Conservation (phyloP, 345 rosid species). For the Eucalyptus marginata region DNA sequence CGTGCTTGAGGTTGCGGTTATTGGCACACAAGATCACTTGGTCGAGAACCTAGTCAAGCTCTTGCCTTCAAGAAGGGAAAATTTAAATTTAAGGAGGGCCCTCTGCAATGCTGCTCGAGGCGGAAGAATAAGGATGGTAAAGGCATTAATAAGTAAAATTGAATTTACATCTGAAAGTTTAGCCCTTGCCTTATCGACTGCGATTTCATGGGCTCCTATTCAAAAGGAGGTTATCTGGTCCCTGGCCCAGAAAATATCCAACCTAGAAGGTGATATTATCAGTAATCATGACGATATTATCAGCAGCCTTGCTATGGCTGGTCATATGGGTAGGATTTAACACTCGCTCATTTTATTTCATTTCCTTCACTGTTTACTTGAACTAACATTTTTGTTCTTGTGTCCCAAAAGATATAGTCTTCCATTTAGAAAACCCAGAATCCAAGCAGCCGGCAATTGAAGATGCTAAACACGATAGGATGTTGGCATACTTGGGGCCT, state of each 20-base stretch:
- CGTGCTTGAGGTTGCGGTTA: neutral
- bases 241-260: fast-evolving
- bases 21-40: neutral
- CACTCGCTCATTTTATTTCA: neutral
- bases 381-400: neutral
- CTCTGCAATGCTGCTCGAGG: neutral
- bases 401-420: neutral
- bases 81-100: neutral
- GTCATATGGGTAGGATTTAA: neutral
- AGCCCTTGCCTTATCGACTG: neutral
- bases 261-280: too few species aligned
- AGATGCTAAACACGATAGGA: fast-evolving
- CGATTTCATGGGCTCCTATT: neutral
- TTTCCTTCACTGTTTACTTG: neutral
- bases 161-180: fast-evolving
- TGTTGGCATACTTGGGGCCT: fast-evolving
- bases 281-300: too few species aligned
- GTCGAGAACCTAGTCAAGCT: neutral
- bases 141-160: neutral
- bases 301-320: neutral
- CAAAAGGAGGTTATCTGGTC: neutral
- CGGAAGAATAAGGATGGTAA: neutral
- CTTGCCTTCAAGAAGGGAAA: fast-evolving
- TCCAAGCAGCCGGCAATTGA: fast-evolving
- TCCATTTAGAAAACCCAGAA: too few species aligned